Percentiles rank a stretch among this genome's conserved stretches.
Conservation (phyloP, 495 filamentous ascomycete genomes). For the Aspergillus ostianus region DNA sequence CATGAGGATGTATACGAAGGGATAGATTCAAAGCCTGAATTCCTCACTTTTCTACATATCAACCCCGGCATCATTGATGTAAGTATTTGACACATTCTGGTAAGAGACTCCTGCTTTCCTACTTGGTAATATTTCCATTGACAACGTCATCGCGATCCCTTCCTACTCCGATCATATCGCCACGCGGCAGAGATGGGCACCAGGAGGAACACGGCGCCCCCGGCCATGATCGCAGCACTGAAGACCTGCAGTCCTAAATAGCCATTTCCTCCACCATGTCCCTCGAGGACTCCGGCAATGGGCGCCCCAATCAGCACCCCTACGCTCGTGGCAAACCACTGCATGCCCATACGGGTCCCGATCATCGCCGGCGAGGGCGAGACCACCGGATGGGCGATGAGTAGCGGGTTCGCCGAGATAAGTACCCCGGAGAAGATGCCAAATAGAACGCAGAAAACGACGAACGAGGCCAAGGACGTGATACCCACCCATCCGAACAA, state of each 20-base stretch:
- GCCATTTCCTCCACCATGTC: conserved; percentile 2
- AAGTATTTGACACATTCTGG: too few relatives aligned
- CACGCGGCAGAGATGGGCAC: conserved; percentile 5
- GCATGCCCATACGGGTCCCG: conserved; percentile 16
- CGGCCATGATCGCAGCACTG: conserved; percentile 3
- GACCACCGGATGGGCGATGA: conserved; percentile 10
- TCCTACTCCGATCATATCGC: conserved; percentile 7
- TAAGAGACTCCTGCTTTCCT: too few relatives aligned
- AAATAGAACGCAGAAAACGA: conserved; percentile 8
- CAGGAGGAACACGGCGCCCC: not conserved
- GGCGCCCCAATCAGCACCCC: conserved; percentile 14
- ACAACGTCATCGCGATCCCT: not conserved
- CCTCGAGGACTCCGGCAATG: conserved; percentile 6
- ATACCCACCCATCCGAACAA: conserved; percentile 16
- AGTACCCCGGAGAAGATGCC: conserved; percentile 11
- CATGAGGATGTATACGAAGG: too few relatives aligned
- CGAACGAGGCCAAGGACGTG: not conserved
- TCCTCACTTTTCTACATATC: too few relatives aligned
- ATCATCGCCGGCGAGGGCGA: conserved; percentile 3
- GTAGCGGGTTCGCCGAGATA: conserved; percentile 4
- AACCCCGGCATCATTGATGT: too few relatives aligned
- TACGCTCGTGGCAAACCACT: conserved; percentile 7
- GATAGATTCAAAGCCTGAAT: too few relatives aligned
- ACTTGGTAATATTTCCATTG: too few relatives aligned
- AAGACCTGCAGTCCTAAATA: conserved; percentile 1